Percentiles rank a stretch among this genome's conserved stretches.
Evolutionary conservation across 140 eudicot genomes (phyloP).

Genomic region (Senecio squalidus): DNA sequence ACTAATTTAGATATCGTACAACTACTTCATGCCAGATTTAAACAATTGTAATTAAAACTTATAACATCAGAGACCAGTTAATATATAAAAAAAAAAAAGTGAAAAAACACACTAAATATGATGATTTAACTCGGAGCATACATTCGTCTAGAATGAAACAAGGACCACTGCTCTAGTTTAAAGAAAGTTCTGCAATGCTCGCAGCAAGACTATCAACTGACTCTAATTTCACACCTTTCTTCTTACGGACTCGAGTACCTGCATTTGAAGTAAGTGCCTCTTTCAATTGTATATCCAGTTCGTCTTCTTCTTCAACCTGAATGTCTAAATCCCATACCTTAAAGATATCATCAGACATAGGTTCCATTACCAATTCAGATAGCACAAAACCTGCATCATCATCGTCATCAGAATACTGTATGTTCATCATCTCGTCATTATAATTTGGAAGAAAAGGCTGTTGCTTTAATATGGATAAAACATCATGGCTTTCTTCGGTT

Average conservation of each 20-base stretch:
- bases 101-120: not conserved
- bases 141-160: conserved; percentile 8
- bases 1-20: no score
- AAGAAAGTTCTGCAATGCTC: conserved; percentile 52
- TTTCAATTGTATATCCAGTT: conserved; percentile 30
- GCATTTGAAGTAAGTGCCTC: conserved; percentile 40
- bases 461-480: conserved; percentile 21
- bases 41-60: no score
- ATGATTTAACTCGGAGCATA: not conserved
- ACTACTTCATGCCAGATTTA: no score
- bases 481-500: conserved; percentile 28
- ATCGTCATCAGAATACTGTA: conserved; percentile 26
- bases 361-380: conserved; percentile 22
- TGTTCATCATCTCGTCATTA: conserved; percentile 37
- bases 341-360: conserved; percentile 35
- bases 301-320: conserved; percentile 41
- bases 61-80: not conserved
- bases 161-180: conserved; percentile 17
- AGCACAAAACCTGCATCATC: conserved; percentile 22
- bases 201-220: conserved; percentile 55
- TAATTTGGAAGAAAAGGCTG: conserved; percentile 56
- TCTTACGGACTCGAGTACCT: conserved; percentile 12
- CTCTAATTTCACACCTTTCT: conserved; percentile 19
- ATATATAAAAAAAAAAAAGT: not conserved
- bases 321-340: conserved; percentile 43